A percentile compares a stretch with the other conserved stretches of the same genome.
phyloP scores from a whole-genome alignment of 306 rosid species.

The Adenanthera pavonina region DNA sequence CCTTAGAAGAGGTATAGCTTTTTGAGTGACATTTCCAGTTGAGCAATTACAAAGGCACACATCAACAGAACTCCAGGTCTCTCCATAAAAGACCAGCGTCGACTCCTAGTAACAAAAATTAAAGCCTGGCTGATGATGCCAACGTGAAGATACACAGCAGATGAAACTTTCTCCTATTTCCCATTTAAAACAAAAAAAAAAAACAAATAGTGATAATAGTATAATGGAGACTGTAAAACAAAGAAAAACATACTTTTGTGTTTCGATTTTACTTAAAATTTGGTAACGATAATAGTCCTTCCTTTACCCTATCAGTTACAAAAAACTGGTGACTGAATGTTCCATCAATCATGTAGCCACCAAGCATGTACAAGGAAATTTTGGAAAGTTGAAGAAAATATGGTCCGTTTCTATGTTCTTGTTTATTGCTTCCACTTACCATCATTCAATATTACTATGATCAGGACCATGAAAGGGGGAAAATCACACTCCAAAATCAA shows the following conservation, averaged over 20 bases:
- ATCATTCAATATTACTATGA: constrained; percentile 81
- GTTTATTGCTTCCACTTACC: constrained; percentile 44
- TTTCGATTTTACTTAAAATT: not conserved
- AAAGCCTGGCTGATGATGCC: constrained; percentile 92
- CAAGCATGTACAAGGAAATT: not conserved
- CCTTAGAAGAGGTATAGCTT: constrained; percentile 31
- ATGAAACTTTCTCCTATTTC: constrained; percentile 60
- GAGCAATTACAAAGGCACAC: constrained; percentile 84
- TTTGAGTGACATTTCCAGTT: constrained; percentile 56
- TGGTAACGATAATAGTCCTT: not conserved
- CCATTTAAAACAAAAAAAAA: not conserved
- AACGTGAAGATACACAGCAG: constrained; percentile 82
- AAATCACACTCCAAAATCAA: constrained; percentile 90
- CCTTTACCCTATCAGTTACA: too few relatives aligned
- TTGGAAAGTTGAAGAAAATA: not conserved
- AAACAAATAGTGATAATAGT: not conserved
- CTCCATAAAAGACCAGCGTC: constrained; percentile 76
- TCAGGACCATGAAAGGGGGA: constrained; percentile 95
- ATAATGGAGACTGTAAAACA: not conserved
- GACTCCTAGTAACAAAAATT: constrained; percentile 83
- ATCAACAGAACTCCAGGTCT: constrained; percentile 78
- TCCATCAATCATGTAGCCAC: constrained; percentile 8
- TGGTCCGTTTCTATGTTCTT: constrained; percentile 13
- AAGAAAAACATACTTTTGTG: not conserved
- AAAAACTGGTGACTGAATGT: not conserved